Evolutionary conservation across 2,329 filamentous ascomycete genomes (phyloP).

Genomic region (Fusarium redolens): DNA sequence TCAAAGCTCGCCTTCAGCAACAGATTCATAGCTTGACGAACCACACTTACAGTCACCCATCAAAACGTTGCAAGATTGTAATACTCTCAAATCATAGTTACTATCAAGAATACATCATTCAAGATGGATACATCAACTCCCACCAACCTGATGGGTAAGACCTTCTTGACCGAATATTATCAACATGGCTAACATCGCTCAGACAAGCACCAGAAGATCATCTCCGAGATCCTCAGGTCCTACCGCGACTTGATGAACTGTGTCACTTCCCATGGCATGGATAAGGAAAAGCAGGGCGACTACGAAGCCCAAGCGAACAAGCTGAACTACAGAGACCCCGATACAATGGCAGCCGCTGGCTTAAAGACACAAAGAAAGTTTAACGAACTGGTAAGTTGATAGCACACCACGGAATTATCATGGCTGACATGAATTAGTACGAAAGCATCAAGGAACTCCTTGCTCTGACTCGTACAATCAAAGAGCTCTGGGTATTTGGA

Average conservation of each 20-base stretch:
- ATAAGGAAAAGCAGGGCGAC: slow-evolving; percentile 52
- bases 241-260: slow-evolving; percentile 57
- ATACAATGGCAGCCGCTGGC: slow-evolving; percentile 56
- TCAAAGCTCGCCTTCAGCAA: slow-evolving; percentile 23
- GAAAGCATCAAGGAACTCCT: slow-evolving; percentile 59
- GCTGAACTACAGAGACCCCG: slow-evolving; percentile 53
- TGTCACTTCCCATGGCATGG: slow-evolving; percentile 57
- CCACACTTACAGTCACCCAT: not conserved
- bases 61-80: not conserved
- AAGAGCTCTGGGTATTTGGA: slow-evolving; percentile 60
- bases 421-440: slow-evolving; percentile 45
- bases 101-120: fast-evolving
- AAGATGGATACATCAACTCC: slow-evolving; percentile 51
- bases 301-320: slow-evolving; percentile 53
- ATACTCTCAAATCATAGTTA: no score
- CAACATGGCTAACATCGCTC: not conserved
- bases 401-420: no score
- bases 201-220: slow-evolving; percentile 59
- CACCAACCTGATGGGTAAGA: slow-evolving; percentile 53
- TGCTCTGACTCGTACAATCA: slow-evolving; percentile 56
- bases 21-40: slow-evolving; percentile 4
- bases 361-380: slow-evolving; percentile 60
- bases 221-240: slow-evolving; percentile 57
- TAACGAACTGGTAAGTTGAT: slow-evolving; percentile 52
- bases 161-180: not conserved